Evolutionary conservation across 2,329 filamentous ascomycete species (phyloP), one percentile per base, ranked within the genome.

Genomic region (Xylaria arbuscula): DNA sequence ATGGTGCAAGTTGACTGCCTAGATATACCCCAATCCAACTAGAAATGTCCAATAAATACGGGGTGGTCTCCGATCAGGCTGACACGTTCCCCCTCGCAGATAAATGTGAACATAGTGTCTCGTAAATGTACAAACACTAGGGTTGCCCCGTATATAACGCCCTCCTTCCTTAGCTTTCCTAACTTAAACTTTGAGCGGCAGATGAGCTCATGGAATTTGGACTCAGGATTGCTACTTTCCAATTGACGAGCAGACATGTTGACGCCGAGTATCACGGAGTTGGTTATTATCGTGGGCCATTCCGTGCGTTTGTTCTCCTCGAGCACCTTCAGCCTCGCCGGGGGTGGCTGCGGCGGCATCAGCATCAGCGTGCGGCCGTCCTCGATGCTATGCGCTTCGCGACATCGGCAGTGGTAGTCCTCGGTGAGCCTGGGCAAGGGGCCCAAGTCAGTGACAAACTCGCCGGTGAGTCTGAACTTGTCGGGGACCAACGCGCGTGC

Each of bases 371-470:
- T 61, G 24, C 63, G 47, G 17, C 15, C 3, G 17, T 57, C 65
- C 40, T 55, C 28, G 28, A 69, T 34, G 11, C 15, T 36, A n/a
- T 69, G 60, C 28, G 2, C 28, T 17, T 22, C 56, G 8, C 45
- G 32, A 1, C 24, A 19, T n/a, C 48, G 13, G 4, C 42, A n/a
- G 15, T 28, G 1, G 34, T 51, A 19, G 22, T 17, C 53, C 38
- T 68, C 19, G 6, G 61, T 62, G 40, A 62, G 48, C 32, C n/a
- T 53, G 42, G 48, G 58, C 34, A 70, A 32, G 15, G 47, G 62
- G 3, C 60, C 64, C 13, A 67, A 2, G 2, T 58, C 17, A n/a
- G 19, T 3, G n/a, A 48, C 1, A 7, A 3, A 13, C 13, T 36
- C 2, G 6, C 40, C 19, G n/a, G n/a, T n/a, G n/a, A n/a, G n/a